phyloP scores from a whole-genome alignment of 1,284 basidiomycete genomes.

The Termitomyces sp. region DNA sequence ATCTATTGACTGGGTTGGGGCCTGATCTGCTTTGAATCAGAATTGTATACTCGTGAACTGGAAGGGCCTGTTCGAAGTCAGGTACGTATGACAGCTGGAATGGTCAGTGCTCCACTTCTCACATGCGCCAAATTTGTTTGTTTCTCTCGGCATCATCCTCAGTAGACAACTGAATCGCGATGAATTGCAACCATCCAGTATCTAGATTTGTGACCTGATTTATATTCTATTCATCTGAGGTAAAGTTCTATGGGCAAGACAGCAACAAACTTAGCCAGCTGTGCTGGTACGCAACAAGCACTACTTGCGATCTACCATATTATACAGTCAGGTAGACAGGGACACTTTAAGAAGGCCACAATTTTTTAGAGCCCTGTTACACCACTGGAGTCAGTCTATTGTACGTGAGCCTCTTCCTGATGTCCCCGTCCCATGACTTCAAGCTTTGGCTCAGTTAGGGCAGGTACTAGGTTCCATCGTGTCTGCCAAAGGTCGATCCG shows the following conservation, averaged over 20 bases:
- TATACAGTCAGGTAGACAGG: no score
- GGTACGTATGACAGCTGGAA: neutral
- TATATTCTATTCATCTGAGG: no score
- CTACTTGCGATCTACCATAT: no score
- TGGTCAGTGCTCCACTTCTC: neutral
- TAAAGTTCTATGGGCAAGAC: no score
- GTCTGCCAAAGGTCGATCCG: neutral
- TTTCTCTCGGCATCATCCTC: neutral
- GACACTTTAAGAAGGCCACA: no score
- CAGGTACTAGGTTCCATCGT: neutral
- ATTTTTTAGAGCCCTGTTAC: neutral
- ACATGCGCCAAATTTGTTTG: neutral
- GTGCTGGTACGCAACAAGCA: no score
- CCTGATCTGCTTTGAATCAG: neutral
- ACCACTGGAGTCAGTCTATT: neutral
- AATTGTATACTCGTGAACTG: no score
- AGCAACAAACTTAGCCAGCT: no score
- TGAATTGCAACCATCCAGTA: no score
- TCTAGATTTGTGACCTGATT: no score
- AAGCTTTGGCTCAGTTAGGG: neutral
- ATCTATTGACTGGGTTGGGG: neutral
- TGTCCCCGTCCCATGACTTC: neutral
- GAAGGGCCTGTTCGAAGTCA: neutral
- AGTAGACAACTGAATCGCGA: no score
- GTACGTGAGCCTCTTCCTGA: neutral